Evolutionary conservation across 1,139 yeast species (phyloP), one percentile per base, ranked within the genome.

Genomic region (Pichia sp.): DNA sequence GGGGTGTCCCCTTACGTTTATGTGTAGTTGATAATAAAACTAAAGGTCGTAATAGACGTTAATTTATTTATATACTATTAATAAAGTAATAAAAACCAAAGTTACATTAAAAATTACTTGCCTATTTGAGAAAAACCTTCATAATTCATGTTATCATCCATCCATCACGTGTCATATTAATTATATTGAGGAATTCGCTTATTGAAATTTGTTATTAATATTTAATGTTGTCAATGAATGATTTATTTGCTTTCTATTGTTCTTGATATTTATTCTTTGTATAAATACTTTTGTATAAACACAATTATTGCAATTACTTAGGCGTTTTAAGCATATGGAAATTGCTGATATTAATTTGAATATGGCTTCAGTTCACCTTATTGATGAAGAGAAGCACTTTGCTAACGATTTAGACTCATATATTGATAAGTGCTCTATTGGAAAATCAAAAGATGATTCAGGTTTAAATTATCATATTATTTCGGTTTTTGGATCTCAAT

Each of bases 401-500:
- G 81, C 78, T 56, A 48, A 50, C 9, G 50, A 56, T 4, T 53
- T 69, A 2, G 52, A 67, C 44, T 47, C 58, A 1, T 61, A 65
- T n/a, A 56, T 67, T 31, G 57, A 59, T 11, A 57, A 63, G 52
- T 72, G 70, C 66, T 56, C 66, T 69, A 5, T 26, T 10, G 42
- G 29, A 5, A 43, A 62, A 62, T 18, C 68, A 60, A 58, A 67
- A 26, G 64, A 63, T 41, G 73, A 74, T 43, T 74, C 75, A 30
- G 95, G 92, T 0, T 70, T 86, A 53, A 75, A 83, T 59, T 90
- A 90, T 69, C 96, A 92, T 65, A 82, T 92, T 30, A 87, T 92
- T 3, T 85, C 97, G 0, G 98, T 92, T 44, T 92, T 92, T 72
- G 98, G 98, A 8, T 87, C 96, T 1, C 98, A 92, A 65, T 86